phyloP scores from a whole-genome alignment of 768 basidiomycete genomes.

The Tricholomella constricta region DNA sequence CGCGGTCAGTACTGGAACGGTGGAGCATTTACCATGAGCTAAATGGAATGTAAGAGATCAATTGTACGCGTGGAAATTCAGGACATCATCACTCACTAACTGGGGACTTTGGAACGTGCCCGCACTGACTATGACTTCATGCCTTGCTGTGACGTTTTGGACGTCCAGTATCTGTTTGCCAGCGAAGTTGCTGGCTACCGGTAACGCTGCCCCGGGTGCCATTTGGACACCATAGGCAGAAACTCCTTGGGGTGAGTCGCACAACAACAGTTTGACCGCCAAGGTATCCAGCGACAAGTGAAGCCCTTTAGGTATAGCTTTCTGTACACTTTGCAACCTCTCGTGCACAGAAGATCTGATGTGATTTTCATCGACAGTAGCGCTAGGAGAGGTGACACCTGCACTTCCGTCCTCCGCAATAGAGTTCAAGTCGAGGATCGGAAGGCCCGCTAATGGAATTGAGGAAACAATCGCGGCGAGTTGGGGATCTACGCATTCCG shows the following conservation, averaged over 20 bases:
- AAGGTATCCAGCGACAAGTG: constrained; percentile 26
- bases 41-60: neutral
- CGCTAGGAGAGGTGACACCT: constrained; percentile 22
- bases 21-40: constrained; percentile 24
- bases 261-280: constrained; percentile 25
- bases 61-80: too few species aligned
- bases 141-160: constrained; percentile 21
- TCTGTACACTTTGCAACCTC: constrained; percentile 19
- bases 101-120: constrained; percentile 31
- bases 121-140: constrained; percentile 32
- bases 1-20: neutral
- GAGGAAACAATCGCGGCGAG: constrained; percentile 20
- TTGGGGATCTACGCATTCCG: constrained; percentile 24
- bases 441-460: constrained; percentile 15
- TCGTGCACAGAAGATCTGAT: constrained; percentile 28
- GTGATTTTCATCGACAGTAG: constrained; percentile 26
- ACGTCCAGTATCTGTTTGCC: constrained; percentile 20
- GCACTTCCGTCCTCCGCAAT: constrained; percentile 18
- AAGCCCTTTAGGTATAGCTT: constrained; percentile 15
- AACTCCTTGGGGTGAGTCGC: constrained; percentile 12
- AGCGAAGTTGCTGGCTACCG: constrained; percentile 29
- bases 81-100: constrained; percentile 22
- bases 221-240: constrained; percentile 29
- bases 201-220: constrained; percentile 23
- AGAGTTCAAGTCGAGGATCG: constrained; percentile 27